These are phyloP conservation scores for Yamadazyma olivae DNA, from an alignment of 805 yeast genomes.

Conservation along the genomic window DNA sequence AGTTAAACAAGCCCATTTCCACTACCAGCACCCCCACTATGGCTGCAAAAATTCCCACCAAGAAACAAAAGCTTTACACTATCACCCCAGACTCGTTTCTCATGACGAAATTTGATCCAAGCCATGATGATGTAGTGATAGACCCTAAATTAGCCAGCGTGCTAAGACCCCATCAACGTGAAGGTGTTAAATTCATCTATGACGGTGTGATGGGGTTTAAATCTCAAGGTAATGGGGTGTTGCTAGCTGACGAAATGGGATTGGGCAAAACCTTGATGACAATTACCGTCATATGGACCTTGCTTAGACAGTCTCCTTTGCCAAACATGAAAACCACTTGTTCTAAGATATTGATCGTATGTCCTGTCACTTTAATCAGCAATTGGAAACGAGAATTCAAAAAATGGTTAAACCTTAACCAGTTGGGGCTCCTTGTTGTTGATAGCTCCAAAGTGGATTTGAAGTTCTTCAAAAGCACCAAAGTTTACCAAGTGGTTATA, in stretches of 20 bases:
- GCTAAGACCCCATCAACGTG: constrained; percentile 82
- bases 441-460: constrained; percentile 52
- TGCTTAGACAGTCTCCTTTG: constrained; percentile 62
- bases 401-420: constrained; percentile 77
- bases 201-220: constrained; percentile 76
- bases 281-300: constrained; percentile 79
- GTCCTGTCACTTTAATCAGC: constrained; percentile 85
- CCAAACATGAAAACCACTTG: constrained; percentile 29
- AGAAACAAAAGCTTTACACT: neutral
- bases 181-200: constrained; percentile 79
- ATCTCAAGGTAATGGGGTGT: constrained; percentile 59
- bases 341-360: constrained; percentile 70
- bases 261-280: constrained; percentile 73
- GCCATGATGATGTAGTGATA: constrained; percentile 29
- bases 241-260: constrained; percentile 98
- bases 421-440: constrained; percentile 64
- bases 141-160: constrained; percentile 53
- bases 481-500: constrained; percentile 77
- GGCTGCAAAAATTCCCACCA: too few relatives aligned
- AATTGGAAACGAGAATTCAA: constrained; percentile 88
- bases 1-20: neutral
- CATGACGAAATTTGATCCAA: neutral
- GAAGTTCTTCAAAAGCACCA: constrained; percentile 59
- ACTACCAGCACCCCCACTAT: too few relatives aligned
- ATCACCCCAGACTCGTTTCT: neutral